These are phyloP conservation scores for Turritis glabra DNA, from an alignment of 345 rosid genomes.

Conservation along the genomic window DNA sequence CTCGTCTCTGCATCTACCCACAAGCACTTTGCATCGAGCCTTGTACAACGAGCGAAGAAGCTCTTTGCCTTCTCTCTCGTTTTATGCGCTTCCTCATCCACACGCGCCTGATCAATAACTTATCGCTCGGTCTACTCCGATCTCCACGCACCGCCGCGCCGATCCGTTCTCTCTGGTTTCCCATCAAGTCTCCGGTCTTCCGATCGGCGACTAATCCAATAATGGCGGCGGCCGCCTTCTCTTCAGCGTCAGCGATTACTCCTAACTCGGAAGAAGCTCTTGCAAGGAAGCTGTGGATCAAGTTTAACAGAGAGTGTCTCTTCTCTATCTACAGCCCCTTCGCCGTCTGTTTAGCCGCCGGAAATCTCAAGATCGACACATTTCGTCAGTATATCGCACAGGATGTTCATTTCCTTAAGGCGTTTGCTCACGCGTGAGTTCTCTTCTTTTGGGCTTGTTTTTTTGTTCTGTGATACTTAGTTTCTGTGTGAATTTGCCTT, in stretches of 20 bases:
- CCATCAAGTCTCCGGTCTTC: conserved; percentile 26
- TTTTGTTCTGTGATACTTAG: neutral
- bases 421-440: conserved; percentile 89
- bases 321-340: conserved; percentile 81
- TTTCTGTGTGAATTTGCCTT: neutral
- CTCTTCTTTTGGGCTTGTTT: too few species aligned
- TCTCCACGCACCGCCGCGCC: conserved; percentile 22
- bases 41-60: neutral
- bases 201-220: conserved; percentile 41
- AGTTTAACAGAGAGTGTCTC: conserved; percentile 59
- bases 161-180: conserved; percentile 32
- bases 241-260: conserved; percentile 40
- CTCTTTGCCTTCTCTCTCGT: neutral
- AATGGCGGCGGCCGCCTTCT: conserved; percentile 40
- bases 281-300: conserved; percentile 72
- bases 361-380: conserved; percentile 65
- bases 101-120: conserved; percentile 24
- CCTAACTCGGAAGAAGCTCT: conserved; percentile 56
- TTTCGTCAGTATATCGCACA: conserved; percentile 82
- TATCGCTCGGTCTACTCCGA: conserved; percentile 24
- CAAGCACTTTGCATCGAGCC: neutral
- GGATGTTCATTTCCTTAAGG: conserved; percentile 82
- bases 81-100: conserved; percentile 49
- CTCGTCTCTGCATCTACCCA: conserved; percentile 19
- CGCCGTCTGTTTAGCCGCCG: conserved; percentile 72